Evolutionary conservation across 345 rosid species (phyloP), one percentile per base, ranked within the genome.

Genomic region (Moricandia moricandioides): DNA sequence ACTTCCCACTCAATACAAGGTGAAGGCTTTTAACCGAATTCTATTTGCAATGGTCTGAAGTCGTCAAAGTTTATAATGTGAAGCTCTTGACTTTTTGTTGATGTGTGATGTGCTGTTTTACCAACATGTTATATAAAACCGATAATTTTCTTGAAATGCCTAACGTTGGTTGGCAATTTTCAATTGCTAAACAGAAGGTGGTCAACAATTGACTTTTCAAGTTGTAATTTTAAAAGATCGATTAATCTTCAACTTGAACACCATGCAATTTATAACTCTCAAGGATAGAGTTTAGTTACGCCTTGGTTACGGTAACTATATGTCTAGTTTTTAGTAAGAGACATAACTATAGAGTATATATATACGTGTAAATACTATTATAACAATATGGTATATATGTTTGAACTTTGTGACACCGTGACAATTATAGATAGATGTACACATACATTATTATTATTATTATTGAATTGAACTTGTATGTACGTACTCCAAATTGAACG

Each of bases 121-220:
- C 78, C 82, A 74, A 73, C 69, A 66, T 65, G 72, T 55, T 55
- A 51, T 59, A 60, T 66, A 58, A 49, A 65, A 58, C 51, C 47
- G 11, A 66, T 5, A 8, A 0, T 57, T 57, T 66, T 67, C 81
- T 51, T 59, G 57, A 49, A 72, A 37, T 67, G 81, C 81, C 77
- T 78, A 72, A 78, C 81, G 72, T 72, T 71, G 45, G 63, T 78
- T 72, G 77, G 67, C 81, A 72, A 66, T 60, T 67, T 67, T n/a
- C 61, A 59, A 26, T 58, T 59, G 39, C 58, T 62, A 69, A 76
- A 69, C 55, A 49, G 21, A 61, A 71, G 35, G 29, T 65, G 49
- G 52, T 76, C 69, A 70, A 63, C 17, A 21, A 13, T 60, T 54
- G 74, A 69, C 65, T 47, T 61, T 52, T 54, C 54, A 70, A 64